Evolutionary conservation across 345 rosid species (phyloP).

Genomic region (Brassica juncea): DNA sequence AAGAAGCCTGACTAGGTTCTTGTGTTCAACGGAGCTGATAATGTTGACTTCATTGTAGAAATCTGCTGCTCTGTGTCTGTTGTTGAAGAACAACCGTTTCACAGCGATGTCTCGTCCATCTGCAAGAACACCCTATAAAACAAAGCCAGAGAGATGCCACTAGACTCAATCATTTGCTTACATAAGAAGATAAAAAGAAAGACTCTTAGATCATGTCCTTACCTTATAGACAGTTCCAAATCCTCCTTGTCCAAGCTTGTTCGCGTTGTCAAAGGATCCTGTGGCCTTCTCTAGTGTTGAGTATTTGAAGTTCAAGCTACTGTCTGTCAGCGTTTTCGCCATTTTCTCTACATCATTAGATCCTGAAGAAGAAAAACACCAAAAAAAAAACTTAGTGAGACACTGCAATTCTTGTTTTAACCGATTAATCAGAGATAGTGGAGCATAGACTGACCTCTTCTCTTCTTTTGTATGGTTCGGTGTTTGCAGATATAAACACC

Average conservation of each 20-base stretch:
- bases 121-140: conserved; percentile 66
- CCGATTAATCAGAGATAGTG: background rate
- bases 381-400: background rate
- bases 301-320: conserved; percentile 90
- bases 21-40: conserved; percentile 84
- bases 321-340: conserved; percentile 70
- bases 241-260: conserved; percentile 98
- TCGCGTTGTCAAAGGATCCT: conserved; percentile 58
- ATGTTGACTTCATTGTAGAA: conserved; percentile 95
- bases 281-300: conserved; percentile 88
- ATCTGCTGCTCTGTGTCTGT: conserved; percentile 84
- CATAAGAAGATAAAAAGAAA: background rate
- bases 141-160: background rate
- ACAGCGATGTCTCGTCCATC: conserved; percentile 96
- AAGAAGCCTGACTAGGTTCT: conserved; percentile 81
- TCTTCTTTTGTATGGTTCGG: conserved; percentile 60
- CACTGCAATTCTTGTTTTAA: background rate
- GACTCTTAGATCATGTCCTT: background rate
- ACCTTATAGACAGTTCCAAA: conserved; percentile 96
- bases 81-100: conserved; percentile 88
- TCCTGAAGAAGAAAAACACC: conserved; percentile 46
- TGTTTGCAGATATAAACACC: conserved; percentile 67
- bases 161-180: background rate
- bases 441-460: conserved; percentile 54
- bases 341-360: conserved; percentile 64